These are phyloP conservation scores for Xanthoceras sorbifolium DNA, from an alignment of 345 rosid genomes.

Conservation along the genomic window DNA sequence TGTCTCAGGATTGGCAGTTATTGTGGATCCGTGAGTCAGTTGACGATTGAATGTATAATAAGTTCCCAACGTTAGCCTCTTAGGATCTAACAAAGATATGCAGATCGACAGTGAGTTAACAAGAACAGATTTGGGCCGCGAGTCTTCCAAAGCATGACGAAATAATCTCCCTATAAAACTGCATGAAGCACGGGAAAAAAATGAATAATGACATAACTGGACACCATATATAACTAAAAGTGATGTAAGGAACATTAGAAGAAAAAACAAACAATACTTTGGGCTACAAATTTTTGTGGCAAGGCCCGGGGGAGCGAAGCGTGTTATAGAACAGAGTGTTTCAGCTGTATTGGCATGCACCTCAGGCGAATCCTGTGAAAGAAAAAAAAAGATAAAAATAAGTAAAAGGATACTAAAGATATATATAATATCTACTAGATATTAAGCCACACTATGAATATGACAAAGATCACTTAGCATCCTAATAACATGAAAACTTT, in stretches of 20 bases:
- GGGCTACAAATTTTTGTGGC: constrained; percentile 80
- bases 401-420: not conserved
- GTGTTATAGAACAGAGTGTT: constrained; percentile 78
- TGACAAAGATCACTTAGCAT: not conserved
- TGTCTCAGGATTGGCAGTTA: constrained; percentile 63
- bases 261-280: constrained; percentile 42
- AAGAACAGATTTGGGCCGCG: constrained; percentile 85
- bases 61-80: constrained; percentile 63
- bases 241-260: constrained; percentile 17
- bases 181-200: constrained; percentile 25
- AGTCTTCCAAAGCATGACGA: constrained; percentile 78
- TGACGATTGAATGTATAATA: constrained; percentile 70
- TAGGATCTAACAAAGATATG: constrained; percentile 91
- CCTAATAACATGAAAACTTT: not conserved
- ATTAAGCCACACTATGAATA: constrained; percentile 4
- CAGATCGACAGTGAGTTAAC: constrained; percentile 85
- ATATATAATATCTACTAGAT: not conserved
- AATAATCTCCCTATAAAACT: constrained; percentile 86
- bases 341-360: constrained; percentile 97
- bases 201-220: constrained; percentile 8
- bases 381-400: not conserved
- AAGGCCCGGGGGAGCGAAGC: constrained; percentile 84
- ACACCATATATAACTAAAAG: constrained; percentile 10
- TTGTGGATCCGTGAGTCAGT: constrained; percentile 55
- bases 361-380: constrained; percentile 76